A percentile compares a stretch with the other conserved stretches of the same genome.
Conservation (phyloP, 2,329 filamentous ascomycete species). For the Exophiala spinifera region DNA sequence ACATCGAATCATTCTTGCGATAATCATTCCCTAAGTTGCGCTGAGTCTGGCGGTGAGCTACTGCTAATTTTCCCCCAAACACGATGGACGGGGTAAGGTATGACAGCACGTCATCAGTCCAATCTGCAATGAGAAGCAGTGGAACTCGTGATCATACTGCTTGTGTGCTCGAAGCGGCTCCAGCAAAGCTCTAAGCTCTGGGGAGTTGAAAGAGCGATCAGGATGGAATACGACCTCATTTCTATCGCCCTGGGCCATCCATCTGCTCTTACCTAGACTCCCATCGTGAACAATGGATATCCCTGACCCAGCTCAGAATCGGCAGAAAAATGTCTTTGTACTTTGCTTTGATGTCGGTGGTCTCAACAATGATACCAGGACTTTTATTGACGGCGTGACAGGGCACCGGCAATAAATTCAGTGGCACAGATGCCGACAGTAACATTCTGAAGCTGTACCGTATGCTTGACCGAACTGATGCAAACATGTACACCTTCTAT, state of each 20-base stretch:
- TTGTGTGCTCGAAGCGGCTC: too few relatives aligned
- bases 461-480: slow-evolving; percentile 31
- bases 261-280: not conserved
- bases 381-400: slow-evolving; percentile 27
- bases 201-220: too few relatives aligned
- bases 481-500: slow-evolving; percentile 29
- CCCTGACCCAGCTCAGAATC: slow-evolving; percentile 3
- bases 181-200: too few relatives aligned
- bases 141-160: not conserved
- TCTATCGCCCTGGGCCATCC: not conserved
- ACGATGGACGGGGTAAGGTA: too few relatives aligned
- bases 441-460: slow-evolving; percentile 48
- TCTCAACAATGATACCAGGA: not conserved
- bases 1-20: too few relatives aligned
- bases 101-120: too few relatives aligned
- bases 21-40: too few relatives aligned
- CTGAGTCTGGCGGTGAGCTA: too few relatives aligned
- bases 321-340: slow-evolving; percentile 23
- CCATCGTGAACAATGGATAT: slow-evolving; percentile 6
- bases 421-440: slow-evolving; percentile 44
- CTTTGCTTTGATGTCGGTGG: slow-evolving; percentile 25
- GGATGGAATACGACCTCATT: not conserved
- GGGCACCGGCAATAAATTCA: slow-evolving; percentile 46
- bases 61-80: too few relatives aligned
- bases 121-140: too few relatives aligned